Evolutionary conservation across 306 rosid genomes (phyloP), one percentile per base, ranked within the genome.

Genomic region (Cicer bijugum): DNA sequence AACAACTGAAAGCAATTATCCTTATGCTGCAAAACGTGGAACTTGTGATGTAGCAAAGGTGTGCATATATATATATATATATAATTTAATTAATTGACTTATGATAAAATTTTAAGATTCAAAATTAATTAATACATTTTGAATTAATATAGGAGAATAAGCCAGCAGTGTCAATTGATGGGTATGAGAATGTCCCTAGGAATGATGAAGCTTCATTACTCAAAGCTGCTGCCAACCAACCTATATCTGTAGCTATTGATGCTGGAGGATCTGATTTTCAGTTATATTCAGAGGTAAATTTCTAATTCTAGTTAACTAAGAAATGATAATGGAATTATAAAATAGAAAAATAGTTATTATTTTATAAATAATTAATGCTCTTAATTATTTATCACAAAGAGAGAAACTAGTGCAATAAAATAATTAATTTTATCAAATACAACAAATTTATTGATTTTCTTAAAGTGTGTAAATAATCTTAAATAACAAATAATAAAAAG

Each of bases 211-310:
- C 37, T 0, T 81, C 82, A n/a, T 60, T 86, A 61, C 81, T 81
- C 46, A 78, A 81, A 72, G 87, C 86, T 43, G 87, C 42, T 28
- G 84, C 86, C 8, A 76, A 83, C 63, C 87, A 86, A 81, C 89
- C 89, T 75, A 43, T 86, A 6, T 86, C 87, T 12, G 87, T 83
- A 8, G 85, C 87, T 63, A 78, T 83, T 48, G 87, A 83, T 6
- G 87, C 89, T 4, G 80, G 80, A 0, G 87, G 87, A 12, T 67
- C 12, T 45, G 75, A 73, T 52, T 78, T 86, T 68, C 87, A 83
- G 19, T 86, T 86, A 52, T 86, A 83, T 63, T 83, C 87, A 0
- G 87, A 86, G 87, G 87, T 82, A 23, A 55, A 14, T 35, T 52
- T 55, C 1, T 5, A 23, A 20, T 20, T 20, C 23, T 20, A 20